A percentile compares a stretch with the other conserved stretches of the same genome.
These are phyloP conservation scores for Inga laurina DNA, from an alignment of 306 rosid species.

Conservation along the genomic window DNA sequence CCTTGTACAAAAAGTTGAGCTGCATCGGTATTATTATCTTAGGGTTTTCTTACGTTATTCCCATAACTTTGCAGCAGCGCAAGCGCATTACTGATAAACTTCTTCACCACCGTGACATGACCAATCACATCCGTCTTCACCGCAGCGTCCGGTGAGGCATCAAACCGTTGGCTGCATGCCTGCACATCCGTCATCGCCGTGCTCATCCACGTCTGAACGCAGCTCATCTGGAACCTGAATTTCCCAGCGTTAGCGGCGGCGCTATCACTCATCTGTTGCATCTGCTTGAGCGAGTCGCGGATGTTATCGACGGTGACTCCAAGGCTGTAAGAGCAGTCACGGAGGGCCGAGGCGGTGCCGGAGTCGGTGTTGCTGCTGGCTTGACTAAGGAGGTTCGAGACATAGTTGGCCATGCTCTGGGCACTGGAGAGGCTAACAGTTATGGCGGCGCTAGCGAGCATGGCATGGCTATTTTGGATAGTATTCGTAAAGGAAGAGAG, in stretches of 20 bases:
- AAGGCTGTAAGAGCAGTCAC: background rate
- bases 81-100: constrained; percentile 67
- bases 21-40: background rate
- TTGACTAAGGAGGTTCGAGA: background rate
- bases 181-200: constrained; percentile 78
- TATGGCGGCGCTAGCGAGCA: background rate
- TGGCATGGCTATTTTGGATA: constrained; percentile 47
- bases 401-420: background rate
- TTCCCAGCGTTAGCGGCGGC: background rate
- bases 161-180: constrained; percentile 68
- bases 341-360: background rate
- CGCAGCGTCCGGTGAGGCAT: constrained; percentile 26
- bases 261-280: background rate
- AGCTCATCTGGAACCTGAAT: constrained; percentile 48
- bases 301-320: background rate
- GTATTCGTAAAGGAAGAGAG: constrained; percentile 57
- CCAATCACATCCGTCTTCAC: constrained; percentile 50
- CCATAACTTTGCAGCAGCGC: constrained; percentile 56
- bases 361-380: background rate
- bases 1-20: background rate
- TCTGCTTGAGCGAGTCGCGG: constrained; percentile 58
- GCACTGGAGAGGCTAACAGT: background rate
- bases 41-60: background rate
- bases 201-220: constrained; percentile 94
- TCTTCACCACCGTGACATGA: constrained; percentile 46